Evolutionary conservation across 2,329 filamentous ascomycete species (phyloP).

Genomic region (Nemania serpens): DNA sequence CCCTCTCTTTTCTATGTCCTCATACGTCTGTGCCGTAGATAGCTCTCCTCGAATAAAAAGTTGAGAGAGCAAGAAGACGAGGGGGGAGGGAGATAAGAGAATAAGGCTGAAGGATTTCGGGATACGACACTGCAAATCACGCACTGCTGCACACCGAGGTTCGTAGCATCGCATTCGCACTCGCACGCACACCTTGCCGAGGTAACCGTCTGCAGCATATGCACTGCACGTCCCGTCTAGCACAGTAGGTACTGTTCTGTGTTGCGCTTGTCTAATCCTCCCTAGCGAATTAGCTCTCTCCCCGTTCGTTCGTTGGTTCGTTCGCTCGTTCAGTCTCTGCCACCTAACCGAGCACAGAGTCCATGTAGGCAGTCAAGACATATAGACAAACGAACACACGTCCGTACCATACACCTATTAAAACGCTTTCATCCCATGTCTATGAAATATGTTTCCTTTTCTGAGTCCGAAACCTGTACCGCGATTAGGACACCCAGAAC

Average conservation of each 20-base stretch:
- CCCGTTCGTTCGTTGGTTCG: no score
- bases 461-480: constrained; percentile 1
- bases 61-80: not conserved
- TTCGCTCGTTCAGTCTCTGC: not conserved
- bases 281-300: not conserved
- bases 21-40: not conserved
- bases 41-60: not conserved
- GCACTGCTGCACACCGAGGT: not conserved
- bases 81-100: not conserved
- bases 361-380: not conserved
- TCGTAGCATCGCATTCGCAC: not conserved
- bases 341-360: not conserved
- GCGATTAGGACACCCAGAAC: not conserved
- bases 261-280: not conserved
- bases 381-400: not conserved
- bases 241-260: no score
- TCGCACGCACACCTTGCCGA: not conserved
- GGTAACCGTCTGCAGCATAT: not conserved
- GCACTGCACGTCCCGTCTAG: not conserved
- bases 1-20: not conserved
- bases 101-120: not conserved
- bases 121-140: not conserved
- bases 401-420: not conserved
- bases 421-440: not conserved
- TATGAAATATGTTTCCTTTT: not conserved